Conservation (phyloP, 1,139 yeast genomes). For the Debaryomyces udenii region DNA sequence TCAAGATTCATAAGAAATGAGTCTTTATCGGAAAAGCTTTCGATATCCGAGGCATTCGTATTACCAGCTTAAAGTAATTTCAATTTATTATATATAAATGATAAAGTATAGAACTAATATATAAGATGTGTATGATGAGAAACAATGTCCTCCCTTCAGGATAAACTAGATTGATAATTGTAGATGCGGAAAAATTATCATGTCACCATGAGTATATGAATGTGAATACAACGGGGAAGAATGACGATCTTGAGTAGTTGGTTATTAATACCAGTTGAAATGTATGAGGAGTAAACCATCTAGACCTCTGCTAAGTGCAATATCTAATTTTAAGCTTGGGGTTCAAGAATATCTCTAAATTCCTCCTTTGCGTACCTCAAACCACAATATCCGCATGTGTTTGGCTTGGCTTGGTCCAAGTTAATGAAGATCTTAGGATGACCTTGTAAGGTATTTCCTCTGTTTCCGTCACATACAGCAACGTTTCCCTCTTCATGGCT, state of each 20-base stretch:
- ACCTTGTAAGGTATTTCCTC: conserved; percentile 69
- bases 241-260: conserved; percentile 1
- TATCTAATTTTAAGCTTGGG: conserved; percentile 11
- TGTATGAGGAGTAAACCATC: too few species aligned
- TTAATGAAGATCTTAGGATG: conserved; percentile 86
- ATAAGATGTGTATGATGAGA: conserved; percentile 2
- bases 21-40: too few species aligned
- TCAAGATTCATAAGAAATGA: too few species aligned
- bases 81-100: conserved; percentile 3
- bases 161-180: not conserved
- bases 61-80: too few species aligned
- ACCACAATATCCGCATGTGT: conserved; percentile 82
- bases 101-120: conserved; percentile 2
- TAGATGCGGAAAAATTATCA: not conserved
- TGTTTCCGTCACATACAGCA: conserved; percentile 87
- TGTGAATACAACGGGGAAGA: not conserved
- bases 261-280: too few species aligned
- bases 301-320: not conserved
- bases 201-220: not conserved
- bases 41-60: too few species aligned
- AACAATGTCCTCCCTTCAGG: too few species aligned
- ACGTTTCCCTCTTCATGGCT: conserved; percentile 51
- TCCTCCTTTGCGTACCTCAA: conserved; percentile 63
- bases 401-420: conserved; percentile 72
- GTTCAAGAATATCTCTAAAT: conserved; percentile 43